Conservation (phyloP, 2,329 filamentous ascomycete species). For the Verruconis gallopava region DNA sequence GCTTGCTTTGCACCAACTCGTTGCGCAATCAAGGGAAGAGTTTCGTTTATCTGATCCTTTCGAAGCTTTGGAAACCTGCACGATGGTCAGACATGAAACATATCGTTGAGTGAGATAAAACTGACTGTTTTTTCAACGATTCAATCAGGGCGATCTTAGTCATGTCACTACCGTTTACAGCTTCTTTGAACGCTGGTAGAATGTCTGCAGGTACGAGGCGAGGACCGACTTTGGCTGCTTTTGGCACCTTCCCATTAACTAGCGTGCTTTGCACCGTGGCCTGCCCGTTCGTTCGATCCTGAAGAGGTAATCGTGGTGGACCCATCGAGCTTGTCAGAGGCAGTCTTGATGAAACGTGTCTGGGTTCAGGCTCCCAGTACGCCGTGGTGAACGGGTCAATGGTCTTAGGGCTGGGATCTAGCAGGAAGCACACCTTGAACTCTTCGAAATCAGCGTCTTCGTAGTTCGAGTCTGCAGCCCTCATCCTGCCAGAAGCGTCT, state of each 20-base stretch:
- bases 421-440: conserved; percentile 63
- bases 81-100: conserved; percentile 12
- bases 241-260: conserved; percentile 16
- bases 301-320: conserved; percentile 9
- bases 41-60: conserved; percentile 58
- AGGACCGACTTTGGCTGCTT: conserved; percentile 26
- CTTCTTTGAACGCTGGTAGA: conserved; percentile 54
- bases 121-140: conserved; percentile 55
- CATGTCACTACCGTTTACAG: conserved; percentile 56
- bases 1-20: conserved; percentile 47
- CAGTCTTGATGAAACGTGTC: conserved; percentile 10
- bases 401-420: conserved; percentile 38
- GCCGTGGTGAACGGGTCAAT: conserved; percentile 76
- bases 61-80: conserved; percentile 53
- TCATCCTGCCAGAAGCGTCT: conserved; percentile 30
- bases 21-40: conserved; percentile 51
- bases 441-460: conserved; percentile 35
- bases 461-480: conserved; percentile 36
- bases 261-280: conserved; percentile 21
- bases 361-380: conserved; percentile 53
- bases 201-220: conserved; percentile 45
- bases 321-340: conserved; percentile 4
- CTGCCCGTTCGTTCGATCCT: conserved; percentile 7
- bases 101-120: too few species aligned
- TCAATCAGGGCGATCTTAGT: conserved; percentile 66